phyloP scores from a whole-genome alignment of 31 red algal genomes.

The Asparagopsis taxiformis region DNA sequence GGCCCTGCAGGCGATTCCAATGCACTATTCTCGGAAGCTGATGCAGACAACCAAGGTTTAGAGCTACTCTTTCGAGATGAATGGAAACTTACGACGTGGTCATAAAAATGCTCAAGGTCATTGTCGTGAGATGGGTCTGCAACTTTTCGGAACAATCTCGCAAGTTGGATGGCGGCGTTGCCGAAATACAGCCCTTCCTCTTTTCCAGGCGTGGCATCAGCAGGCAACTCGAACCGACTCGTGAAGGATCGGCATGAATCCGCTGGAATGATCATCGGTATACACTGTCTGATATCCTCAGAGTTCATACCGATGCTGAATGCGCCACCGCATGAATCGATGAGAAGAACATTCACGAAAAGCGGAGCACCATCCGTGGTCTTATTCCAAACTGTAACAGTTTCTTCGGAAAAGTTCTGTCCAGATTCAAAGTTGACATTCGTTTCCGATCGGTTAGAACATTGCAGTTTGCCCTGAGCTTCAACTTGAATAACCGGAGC shows the following conservation, averaged over 20 bases:
- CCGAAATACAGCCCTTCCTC: conserved; percentile 35
- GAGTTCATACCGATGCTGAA: conserved; percentile 26
- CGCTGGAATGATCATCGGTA: conserved; percentile 33
- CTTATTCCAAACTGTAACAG: conserved; percentile 50
- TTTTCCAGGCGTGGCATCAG: background rate
- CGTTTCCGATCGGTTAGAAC: conserved; percentile 25
- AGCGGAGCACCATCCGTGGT: conserved; percentile 52
- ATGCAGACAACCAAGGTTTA: background rate
- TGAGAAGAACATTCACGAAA: conserved; percentile 44
- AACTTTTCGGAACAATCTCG: conserved; percentile 1
- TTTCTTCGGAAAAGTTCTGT: conserved; percentile 1
- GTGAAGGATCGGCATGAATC: conserved; percentile 17
- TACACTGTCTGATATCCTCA: conserved; percentile 11
- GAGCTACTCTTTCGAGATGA: background rate
- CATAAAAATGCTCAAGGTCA: conserved; percentile 52
- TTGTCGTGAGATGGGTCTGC: conserved; percentile 18
- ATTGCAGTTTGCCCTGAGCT: background rate
- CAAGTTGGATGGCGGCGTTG: conserved; percentile 29
- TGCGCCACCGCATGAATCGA: conserved; percentile 17
- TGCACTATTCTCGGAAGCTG: background rate
- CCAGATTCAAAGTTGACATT: conserved; percentile 18
- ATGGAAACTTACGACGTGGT: conserved; percentile 42
- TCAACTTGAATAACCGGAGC: conserved; percentile 31
- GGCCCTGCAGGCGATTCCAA: background rate
- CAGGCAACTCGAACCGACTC: conserved; percentile 15